These are phyloP conservation scores for Aspergillus ochraceus DNA, from an alignment of 2,329 filamentous ascomycete genomes.

Conservation along the genomic window DNA sequence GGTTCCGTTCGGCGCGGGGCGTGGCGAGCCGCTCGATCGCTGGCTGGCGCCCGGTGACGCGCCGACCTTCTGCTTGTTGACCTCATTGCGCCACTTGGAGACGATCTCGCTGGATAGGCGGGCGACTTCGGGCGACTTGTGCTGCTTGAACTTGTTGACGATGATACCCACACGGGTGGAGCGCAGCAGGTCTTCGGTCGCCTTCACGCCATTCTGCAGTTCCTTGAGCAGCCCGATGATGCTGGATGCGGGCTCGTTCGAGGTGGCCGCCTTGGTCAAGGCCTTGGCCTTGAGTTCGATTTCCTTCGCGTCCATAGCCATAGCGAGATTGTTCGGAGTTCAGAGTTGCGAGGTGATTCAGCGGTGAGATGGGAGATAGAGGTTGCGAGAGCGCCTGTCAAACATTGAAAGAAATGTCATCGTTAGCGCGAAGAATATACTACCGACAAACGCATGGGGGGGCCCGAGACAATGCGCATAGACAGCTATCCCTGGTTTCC, in stretches of 20 bases:
- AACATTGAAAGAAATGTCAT: background rate
- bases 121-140: constrained; percentile 73
- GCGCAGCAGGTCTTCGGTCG: constrained; percentile 86
- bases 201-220: constrained; percentile 75
- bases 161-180: constrained; percentile 89
- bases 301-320: constrained; percentile 75
- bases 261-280: constrained; percentile 73
- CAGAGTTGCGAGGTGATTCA: background rate
- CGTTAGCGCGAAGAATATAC: constrained; percentile 2
- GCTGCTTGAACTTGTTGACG: constrained; percentile 79
- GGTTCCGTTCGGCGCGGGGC: constrained; percentile 53
- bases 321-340: constrained; percentile 5
- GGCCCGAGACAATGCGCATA: background rate
- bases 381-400: constrained; percentile 1
- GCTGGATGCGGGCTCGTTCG: constrained; percentile 71
- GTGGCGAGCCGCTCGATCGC: constrained; percentile 40
- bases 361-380: background rate
- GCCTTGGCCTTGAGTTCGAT: constrained; percentile 75
- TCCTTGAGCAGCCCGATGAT: constrained; percentile 74
- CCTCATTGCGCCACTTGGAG: constrained; percentile 58
- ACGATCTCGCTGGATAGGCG: constrained; percentile 79
- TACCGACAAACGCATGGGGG: background rate
- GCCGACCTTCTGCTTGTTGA: constrained; percentile 49
- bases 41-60: constrained; percentile 40
- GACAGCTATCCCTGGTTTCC: no score